Evolutionary conservation across 768 basidiomycete species (phyloP).

Genomic region (Hygrophorus pudorinus): DNA sequence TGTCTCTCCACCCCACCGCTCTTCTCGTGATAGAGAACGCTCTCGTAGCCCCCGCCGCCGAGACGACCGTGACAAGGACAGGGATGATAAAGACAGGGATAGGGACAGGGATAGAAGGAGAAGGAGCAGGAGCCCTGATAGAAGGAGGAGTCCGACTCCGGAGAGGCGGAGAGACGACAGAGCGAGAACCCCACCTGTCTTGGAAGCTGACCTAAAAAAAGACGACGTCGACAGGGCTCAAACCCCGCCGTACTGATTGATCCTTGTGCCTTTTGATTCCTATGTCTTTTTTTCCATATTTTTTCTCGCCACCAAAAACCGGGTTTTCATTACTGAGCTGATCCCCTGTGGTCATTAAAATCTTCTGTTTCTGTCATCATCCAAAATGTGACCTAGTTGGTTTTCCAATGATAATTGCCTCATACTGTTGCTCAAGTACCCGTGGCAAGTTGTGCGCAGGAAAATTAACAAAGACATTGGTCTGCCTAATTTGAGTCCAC

Average conservation of each 20-base stretch:
- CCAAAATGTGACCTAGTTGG: no score
- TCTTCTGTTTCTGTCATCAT: no score
- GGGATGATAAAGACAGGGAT: conserved; percentile 31
- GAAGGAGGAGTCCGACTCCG: conserved; percentile 31
- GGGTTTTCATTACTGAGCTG: no score
- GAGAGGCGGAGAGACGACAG: conserved; percentile 35
- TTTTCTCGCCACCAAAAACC: neutral
- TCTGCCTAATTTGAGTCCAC: no score
- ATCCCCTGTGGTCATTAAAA: no score
- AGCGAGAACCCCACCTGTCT: conserved; percentile 45
- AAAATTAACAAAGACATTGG: no score
- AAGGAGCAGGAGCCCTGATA: conserved; percentile 39
- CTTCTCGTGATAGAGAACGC: conserved; percentile 28
- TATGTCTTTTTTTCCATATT: neutral
- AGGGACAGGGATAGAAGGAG: conserved; percentile 32
- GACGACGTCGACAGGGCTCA: conserved; percentile 44
- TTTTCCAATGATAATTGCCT: no score
- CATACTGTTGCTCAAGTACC: no score
- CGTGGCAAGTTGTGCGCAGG: no score
- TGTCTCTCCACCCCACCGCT: conserved; percentile 31
- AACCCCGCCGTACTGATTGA: conserved; percentile 49
- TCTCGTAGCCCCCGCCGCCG: conserved; percentile 39
- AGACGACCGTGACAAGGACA: conserved; percentile 27
- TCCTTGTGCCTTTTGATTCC: neutral
- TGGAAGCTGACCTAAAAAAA: conserved; percentile 30